Base-by-base conservation (phyloP, 352 stramenopile genomes). In the Phytophthora vignae region DNA sequence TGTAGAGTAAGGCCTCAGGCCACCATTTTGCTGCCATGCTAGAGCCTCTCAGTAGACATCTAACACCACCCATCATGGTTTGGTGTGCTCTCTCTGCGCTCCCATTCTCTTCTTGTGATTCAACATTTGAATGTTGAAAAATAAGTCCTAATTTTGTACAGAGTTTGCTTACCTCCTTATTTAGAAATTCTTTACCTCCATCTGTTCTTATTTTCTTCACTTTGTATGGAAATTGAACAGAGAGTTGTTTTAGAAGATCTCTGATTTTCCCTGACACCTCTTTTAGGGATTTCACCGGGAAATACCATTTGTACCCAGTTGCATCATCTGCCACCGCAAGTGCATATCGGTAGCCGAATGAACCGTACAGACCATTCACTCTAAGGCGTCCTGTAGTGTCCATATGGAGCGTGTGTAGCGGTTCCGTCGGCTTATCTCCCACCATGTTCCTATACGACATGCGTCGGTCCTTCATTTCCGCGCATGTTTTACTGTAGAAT, bases 21-120 rank as follows among this genome's bases (percentile, higher is more conserved):
- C 40, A 58, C 53, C 62, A 58, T 5, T 69, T 69, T 2, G 53
- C 31, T 7, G 54, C 2, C 62, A 69, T 64, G 5, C 22, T 52
- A 1, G 38, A 46, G 11, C 62, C 62, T 58, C 40, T 31, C 6
- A 36, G 29, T 44, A 19, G 14, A 48, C 40, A 48, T 48, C 40
- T 48, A 19, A 48, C 40, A n/a, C 5, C 5, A 48, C 40, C 40
- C 40, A 48, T 48, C 12, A 19, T 19, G 12, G 40, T 48, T 48
- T 48, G 40, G 14, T 48, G 14, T 15, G 40, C 40, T 21, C 40
- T 48, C 15, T 48, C 14, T 19, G 40, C 40, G 12, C 12, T 19
- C 10, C 40, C 40, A 19, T 48, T 48, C 5, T 48, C 40, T 19
- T 48, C 40, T 48, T 48, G 40, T 17, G 40, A 21, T 17, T 48